These are phyloP conservation scores for Leishmania braziliensis DNA, from an alignment of 208 protist species.

Conservation along the genomic window DNA sequence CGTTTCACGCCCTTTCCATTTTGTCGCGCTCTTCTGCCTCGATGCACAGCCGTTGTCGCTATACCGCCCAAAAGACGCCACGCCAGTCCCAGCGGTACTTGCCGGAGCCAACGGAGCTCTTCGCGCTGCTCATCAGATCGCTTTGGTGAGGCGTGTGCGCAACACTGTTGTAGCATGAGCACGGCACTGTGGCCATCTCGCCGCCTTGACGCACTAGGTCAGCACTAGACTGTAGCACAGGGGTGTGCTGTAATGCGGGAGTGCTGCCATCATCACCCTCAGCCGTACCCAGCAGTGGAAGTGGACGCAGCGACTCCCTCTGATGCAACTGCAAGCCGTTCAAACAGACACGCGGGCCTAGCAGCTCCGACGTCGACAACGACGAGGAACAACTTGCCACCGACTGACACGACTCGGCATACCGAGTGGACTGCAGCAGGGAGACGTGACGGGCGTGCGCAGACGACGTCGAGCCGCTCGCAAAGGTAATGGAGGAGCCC, in stretches of 20 bases:
- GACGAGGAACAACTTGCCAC: conserved; percentile 15
- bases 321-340: not conserved
- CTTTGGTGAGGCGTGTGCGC: conserved; percentile 18
- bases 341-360: not conserved
- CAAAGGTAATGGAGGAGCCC: conserved; percentile 24
- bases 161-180: conserved; percentile 9
- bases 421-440: conserved; percentile 9
- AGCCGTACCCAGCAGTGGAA: not conserved
- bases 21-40: not conserved
- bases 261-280: not conserved
- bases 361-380: conserved; percentile 4
- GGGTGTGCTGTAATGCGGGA: conserved; percentile 5
- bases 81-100: conserved; percentile 57
- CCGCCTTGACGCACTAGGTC: not conserved
- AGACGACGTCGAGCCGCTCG: conserved; percentile 21
- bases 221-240: not conserved
- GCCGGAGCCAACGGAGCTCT: conserved; percentile 29
- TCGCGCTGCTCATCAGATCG: conserved; percentile 20
- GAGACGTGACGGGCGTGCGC: conserved; percentile 10
- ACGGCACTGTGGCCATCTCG: not conserved
- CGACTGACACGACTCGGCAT: conserved; percentile 21
- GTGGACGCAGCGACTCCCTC: conserved; percentile 12
- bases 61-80: conserved; percentile 18
- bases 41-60: not conserved
- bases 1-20: not conserved